These are phyloP conservation scores for Hevea brasiliensis DNA, from an alignment of 345 rosid genomes.

Conservation along the genomic window DNA sequence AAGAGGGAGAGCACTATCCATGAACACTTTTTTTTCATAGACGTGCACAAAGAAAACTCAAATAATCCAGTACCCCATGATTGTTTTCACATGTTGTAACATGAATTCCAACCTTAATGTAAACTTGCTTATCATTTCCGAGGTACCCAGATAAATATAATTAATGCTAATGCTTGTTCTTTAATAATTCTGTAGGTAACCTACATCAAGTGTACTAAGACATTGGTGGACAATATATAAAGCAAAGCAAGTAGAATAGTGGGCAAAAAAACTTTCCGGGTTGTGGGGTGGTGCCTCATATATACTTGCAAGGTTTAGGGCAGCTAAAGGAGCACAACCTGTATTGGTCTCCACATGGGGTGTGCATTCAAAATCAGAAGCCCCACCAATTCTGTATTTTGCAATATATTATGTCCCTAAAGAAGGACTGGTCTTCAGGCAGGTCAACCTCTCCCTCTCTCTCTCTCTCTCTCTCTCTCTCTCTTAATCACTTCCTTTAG, in stretches of 20 bases:
- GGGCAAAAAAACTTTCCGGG: constrained; percentile 1
- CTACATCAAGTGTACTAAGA: constrained; percentile 10
- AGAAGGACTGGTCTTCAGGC: constrained; percentile 18
- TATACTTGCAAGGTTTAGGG: constrained; percentile 8
- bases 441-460: constrained; percentile 30
- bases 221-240: neutral
- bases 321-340: constrained; percentile 29
- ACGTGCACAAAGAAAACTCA: neutral
- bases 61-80: constrained; percentile 11
- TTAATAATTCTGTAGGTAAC: constrained; percentile 12
- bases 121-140: constrained; percentile 24
- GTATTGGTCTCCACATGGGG: constrained; percentile 50
- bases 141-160: constrained; percentile 12
- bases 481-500: neutral
- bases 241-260: neutral
- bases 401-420: constrained; percentile 16
- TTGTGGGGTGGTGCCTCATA: neutral
- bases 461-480: neutral
- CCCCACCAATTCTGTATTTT: constrained; percentile 37
- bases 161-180: neutral
- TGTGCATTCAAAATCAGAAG: constrained; percentile 19
- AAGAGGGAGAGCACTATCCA: constrained; percentile 2
- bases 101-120: constrained; percentile 14
- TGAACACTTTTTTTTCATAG: no score
- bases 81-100: constrained; percentile 31